These are phyloP conservation scores for Botryotinia calthae DNA, from an alignment of 2,329 filamentous ascomycete genomes.

Conservation along the genomic window DNA sequence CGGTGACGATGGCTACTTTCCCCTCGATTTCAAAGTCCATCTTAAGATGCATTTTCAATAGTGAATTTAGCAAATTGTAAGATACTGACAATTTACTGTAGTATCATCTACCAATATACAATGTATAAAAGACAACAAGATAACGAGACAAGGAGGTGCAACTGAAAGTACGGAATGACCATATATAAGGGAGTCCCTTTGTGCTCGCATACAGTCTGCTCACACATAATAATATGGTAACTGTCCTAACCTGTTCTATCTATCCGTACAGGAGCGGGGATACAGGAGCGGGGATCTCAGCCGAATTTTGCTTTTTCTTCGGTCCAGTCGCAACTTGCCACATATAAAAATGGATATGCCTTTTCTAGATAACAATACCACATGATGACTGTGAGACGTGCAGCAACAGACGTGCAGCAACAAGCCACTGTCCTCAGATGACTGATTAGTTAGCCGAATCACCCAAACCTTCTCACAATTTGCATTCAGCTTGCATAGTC, in stretches of 20 bases:
- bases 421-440: neutral
- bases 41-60: neutral
- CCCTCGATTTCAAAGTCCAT: constrained; percentile 4
- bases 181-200: neutral
- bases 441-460: neutral
- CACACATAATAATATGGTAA: neutral
- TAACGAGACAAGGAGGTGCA: neutral
- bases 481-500: neutral
- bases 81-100: neutral
- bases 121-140: neutral
- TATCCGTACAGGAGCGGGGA: too few species aligned
- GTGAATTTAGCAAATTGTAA: neutral
- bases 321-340: neutral
- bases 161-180: neutral
- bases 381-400: neutral
- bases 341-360: neutral
- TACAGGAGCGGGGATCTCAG: neutral
- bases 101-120: neutral
- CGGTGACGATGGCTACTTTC: constrained; percentile 32
- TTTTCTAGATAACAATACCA: neutral
- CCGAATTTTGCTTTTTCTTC: neutral
- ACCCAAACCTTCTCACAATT: neutral
- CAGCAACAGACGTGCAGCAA: neutral
- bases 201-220: neutral
- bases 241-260: neutral